Evolutionary conservation across 1,284 basidiomycete genomes (phyloP), one percentile per base, ranked within the genome.

Genomic region (Erythrobasidium hasegawianum): DNA sequence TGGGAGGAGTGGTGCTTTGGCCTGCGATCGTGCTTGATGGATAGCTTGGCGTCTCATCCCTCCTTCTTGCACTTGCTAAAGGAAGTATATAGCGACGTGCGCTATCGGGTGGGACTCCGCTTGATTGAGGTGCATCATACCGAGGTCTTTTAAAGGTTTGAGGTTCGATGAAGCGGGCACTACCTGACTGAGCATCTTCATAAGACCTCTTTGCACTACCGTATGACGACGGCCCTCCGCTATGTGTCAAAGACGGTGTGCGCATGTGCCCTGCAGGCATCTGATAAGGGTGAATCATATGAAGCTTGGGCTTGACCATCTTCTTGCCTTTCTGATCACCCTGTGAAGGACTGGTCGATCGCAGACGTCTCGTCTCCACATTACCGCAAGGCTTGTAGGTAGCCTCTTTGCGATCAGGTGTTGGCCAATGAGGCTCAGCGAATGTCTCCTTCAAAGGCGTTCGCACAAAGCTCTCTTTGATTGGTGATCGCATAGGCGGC

Each of bases 391-490:
- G 50, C 50, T 53, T 16, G 26, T 53, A 53, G 7, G 4, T 33
- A 4, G 11, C 11, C 33, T 33, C 33, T 11, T 33, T 33, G 33
- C 33, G 33, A 11, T 33, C 33, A 33, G 33, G 33, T 11, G 11
- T 33, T 5, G 33, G 33, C 33, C 33, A 33, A 33, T 33, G 33
- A 33, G 33, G 33, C 11, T 33, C 33, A 33, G 33, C 33, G 11
- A 33, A 33, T 5, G 20, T 27, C 18, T 22, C 16, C 18, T 22
- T 53, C 20, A 18, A 33, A 14, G 38, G 16, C 5, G 61, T 56
- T 13, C 61, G 61, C 8, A 57, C 27, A 29, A 64, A 64, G 39
- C 61, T 64, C 39, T 64, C 61, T 10, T 54, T 33, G 5, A 56
- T 55, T 4, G 61, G 61, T 14, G 53, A 45, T 33, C n/a, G 18